phyloP scores from a whole-genome alignment of 2,329 filamentous ascomycete species.

The Massarina eburnea region DNA sequence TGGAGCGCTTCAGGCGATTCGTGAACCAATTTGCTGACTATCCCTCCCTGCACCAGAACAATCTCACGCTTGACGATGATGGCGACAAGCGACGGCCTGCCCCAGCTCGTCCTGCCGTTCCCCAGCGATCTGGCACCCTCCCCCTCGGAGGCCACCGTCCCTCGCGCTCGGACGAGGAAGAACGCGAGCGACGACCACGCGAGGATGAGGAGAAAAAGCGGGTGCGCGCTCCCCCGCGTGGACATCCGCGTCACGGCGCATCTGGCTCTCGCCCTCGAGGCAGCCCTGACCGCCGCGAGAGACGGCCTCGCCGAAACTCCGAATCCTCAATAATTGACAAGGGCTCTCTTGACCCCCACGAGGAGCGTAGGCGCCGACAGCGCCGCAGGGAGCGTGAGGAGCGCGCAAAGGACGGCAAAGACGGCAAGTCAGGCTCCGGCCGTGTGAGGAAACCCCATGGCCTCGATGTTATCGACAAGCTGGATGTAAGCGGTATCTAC shows the following conservation, averaged over 20 bases:
- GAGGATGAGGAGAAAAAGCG: slow-evolving; percentile 1
- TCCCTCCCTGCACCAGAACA: slow-evolving; percentile 56
- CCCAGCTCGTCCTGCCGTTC: slow-evolving; percentile 36
- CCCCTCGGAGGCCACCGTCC: slow-evolving; percentile 60
- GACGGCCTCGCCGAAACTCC: slow-evolving; percentile 71
- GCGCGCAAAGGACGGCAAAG: slow-evolving; percentile 31
- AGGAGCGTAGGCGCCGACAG: slow-evolving; percentile 56
- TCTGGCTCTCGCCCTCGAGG: slow-evolving; percentile 40
- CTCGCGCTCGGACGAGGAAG: slow-evolving; percentile 66
- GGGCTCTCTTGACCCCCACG: slow-evolving; percentile 62
- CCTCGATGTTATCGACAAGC: slow-evolving; percentile 91
- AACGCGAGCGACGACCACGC: slow-evolving; percentile 8
- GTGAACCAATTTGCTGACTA: slow-evolving; percentile 47
- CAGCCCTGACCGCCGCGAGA: slow-evolving; percentile 45
- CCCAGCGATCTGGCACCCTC: slow-evolving; percentile 48
- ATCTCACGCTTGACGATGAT: slow-evolving; percentile 67
- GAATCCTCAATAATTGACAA: slow-evolving; percentile 73
- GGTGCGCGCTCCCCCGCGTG: slow-evolving; percentile 19
- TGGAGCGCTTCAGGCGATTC: slow-evolving; percentile 46
- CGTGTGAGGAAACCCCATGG: slow-evolving; percentile 48
- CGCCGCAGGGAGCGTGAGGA: slow-evolving; percentile 56
- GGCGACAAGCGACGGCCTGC: slow-evolving; percentile 40
- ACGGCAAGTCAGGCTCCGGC: slow-evolving; percentile 39
- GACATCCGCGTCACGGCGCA: slow-evolving; percentile 39
- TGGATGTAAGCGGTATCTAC: slow-evolving; percentile 95